phyloP scores from a whole-genome alignment of 805 yeast species.

The Nakazawaea anatomiae region DNA sequence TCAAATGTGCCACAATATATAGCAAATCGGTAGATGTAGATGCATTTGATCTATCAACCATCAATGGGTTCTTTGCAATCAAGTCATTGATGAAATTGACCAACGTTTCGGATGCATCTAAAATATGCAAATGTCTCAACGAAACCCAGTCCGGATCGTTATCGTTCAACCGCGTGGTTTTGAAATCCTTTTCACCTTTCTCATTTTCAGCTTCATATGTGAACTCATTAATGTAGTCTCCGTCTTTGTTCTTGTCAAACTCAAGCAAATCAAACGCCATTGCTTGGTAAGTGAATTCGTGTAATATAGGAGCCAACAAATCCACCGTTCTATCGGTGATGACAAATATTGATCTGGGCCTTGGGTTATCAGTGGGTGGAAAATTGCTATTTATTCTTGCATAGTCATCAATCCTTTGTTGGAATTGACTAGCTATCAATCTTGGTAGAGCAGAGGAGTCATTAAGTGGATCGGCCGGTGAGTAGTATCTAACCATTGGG shows the following conservation, averaged over 20 bases:
- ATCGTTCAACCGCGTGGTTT: slow-evolving; percentile 47
- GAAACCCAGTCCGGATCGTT: slow-evolving; percentile 67
- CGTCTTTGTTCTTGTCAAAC: slow-evolving; percentile 17
- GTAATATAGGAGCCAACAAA: slow-evolving; percentile 74
- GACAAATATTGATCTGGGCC: slow-evolving; percentile 69
- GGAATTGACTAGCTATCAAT: slow-evolving; percentile 68
- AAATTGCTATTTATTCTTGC: slow-evolving; percentile 63
- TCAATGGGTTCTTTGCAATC: slow-evolving; percentile 65
- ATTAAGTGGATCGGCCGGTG: slow-evolving; percentile 44
- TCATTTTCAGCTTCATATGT: slow-evolving; percentile 53
- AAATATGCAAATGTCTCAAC: slow-evolving; percentile 68
- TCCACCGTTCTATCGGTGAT: slow-evolving; percentile 84
- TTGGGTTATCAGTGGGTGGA: slow-evolving; percentile 42
- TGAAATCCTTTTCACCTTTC: slow-evolving; percentile 34
- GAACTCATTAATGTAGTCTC: slow-evolving; percentile 28
- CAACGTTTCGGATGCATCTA: slow-evolving; percentile 63
- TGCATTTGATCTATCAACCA: slow-evolving; percentile 63
- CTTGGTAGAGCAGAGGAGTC: slow-evolving; percentile 58
- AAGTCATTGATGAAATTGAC: slow-evolving; percentile 56
- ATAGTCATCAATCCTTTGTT: slow-evolving; percentile 65
- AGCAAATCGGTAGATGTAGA: slow-evolving; percentile 65
- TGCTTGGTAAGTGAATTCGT: slow-evolving; percentile 89
- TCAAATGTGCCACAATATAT: slow-evolving; percentile 66
- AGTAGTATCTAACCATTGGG: slow-evolving; percentile 76
- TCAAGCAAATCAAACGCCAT: slow-evolving; percentile 74